Percentiles rank a stretch among this genome's conserved stretches.
Conservation (phyloP, 805 yeast genomes). For the Isabelozyma rhagii region DNA sequence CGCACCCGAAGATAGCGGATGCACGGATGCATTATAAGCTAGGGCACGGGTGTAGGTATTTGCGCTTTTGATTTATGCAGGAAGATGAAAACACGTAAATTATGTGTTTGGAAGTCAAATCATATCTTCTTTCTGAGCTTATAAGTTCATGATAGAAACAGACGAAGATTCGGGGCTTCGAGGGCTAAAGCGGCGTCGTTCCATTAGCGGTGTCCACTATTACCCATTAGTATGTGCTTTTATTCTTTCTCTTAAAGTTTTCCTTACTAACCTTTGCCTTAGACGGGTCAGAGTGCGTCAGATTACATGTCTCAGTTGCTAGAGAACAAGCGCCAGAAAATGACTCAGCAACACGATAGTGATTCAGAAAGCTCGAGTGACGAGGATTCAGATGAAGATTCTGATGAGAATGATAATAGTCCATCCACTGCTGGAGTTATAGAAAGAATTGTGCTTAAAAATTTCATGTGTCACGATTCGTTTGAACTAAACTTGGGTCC, state of each 20-base stretch:
- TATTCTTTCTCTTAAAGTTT: neutral
- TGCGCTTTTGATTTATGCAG: neutral
- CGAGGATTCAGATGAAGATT: slow-evolving; percentile 4
- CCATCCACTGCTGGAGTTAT: slow-evolving; percentile 64
- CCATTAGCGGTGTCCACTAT: neutral
- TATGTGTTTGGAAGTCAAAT: neutral
- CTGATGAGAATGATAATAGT: slow-evolving; percentile 9
- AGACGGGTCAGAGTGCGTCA: slow-evolving; percentile 7
- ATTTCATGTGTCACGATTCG: slow-evolving; percentile 88
- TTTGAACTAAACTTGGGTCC: slow-evolving; percentile 76
- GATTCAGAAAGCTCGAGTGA: slow-evolving; percentile 4
- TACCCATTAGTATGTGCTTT: slow-evolving; percentile 3
- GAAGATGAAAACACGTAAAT: neutral
- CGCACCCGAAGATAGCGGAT: neutral
- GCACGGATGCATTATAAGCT: too few relatives aligned
- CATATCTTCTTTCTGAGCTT: neutral
- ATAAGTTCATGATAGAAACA: neutral
- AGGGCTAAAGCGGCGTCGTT: neutral
- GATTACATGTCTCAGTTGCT: slow-evolving; percentile 13
- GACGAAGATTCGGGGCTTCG: neutral
- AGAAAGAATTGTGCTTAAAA: slow-evolving; percentile 56
- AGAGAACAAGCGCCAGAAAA: slow-evolving; percentile 8
- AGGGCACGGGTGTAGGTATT: neutral
- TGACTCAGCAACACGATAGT: slow-evolving; percentile 6
- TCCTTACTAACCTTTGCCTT: slow-evolving; percentile 4